phyloP scores from a whole-genome alignment of 495 filamentous ascomycete species.

The Penicillium nucicola region DNA sequence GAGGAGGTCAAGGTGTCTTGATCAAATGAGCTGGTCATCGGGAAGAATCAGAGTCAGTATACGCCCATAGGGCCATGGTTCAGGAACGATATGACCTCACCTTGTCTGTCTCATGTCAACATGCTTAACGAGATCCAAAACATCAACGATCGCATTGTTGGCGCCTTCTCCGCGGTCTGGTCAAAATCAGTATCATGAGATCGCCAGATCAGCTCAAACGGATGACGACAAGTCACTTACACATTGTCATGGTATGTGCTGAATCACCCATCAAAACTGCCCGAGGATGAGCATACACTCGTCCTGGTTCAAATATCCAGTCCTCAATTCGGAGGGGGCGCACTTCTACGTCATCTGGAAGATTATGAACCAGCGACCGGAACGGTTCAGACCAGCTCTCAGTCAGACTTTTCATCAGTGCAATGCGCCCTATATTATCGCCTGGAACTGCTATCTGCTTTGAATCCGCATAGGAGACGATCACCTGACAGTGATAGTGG shows the following conservation, averaged over 20 bases:
- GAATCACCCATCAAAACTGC: constrained; percentile 51
- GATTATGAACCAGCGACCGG: constrained; percentile 36
- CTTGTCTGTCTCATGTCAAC: constrained; percentile 14
- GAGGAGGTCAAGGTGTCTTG: constrained; percentile 17
- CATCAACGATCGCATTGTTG: constrained; percentile 57
- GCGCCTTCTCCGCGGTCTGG: constrained; percentile 55
- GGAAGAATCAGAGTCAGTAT: not conserved
- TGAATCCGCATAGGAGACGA: constrained; percentile 50
- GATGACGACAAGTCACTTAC: constrained; percentile 26
- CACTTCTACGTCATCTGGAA: constrained; percentile 46
- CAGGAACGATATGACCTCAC: not conserved
- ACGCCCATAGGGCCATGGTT: not conserved
- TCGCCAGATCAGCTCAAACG: not conserved
- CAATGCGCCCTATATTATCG: constrained; percentile 37
- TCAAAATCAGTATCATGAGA: not conserved
- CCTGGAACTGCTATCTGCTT: constrained; percentile 39
- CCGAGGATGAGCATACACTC: constrained; percentile 29
- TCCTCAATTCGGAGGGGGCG: constrained; percentile 54
- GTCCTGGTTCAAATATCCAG: constrained; percentile 41
- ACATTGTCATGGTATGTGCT: constrained; percentile 58
- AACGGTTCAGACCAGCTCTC: constrained; percentile 57
- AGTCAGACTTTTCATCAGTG: constrained; percentile 51
- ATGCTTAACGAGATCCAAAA: constrained; percentile 32
- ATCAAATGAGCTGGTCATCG: constrained; percentile 7
- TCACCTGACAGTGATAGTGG: constrained; percentile 46